These are phyloP conservation scores for Lepiota brunneoincarnata DNA, from an alignment of 768 basidiomycete genomes.

Conservation along the genomic window DNA sequence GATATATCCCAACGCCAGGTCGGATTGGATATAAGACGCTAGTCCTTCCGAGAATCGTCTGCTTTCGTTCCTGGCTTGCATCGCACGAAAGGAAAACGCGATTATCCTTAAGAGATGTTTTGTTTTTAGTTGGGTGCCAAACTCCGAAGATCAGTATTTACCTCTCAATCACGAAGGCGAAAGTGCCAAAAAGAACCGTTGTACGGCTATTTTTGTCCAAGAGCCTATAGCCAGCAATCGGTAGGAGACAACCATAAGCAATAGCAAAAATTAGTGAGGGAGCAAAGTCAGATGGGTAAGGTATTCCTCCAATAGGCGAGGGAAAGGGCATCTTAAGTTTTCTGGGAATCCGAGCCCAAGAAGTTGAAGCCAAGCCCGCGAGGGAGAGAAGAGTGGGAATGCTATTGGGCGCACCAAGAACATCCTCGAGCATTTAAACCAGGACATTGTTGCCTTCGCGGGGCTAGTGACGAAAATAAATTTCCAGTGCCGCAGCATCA, in stretches of 20 bases:
- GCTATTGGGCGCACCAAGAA: too few relatives aligned
- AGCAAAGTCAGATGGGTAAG: slow-evolving; percentile 29
- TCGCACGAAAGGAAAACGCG: slow-evolving; percentile 20
- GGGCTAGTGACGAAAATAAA: too few relatives aligned
- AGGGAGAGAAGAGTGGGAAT: not conserved
- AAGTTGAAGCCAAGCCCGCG: too few relatives aligned
- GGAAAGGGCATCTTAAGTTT: slow-evolving; percentile 23
- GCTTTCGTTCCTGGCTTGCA: slow-evolving; percentile 9
- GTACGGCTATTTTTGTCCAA: slow-evolving; percentile 26
- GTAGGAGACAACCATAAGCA: slow-evolving; percentile 29
- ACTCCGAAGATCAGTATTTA: slow-evolving; percentile 10
- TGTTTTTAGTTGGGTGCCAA: not conserved
- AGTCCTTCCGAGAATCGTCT: slow-evolving; percentile 12
- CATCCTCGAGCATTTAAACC: not conserved
- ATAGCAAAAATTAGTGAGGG: slow-evolving; percentile 34
- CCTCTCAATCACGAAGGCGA: slow-evolving; percentile 31
- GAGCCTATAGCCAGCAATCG: slow-evolving; percentile 27
- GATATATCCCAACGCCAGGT: slow-evolving; percentile 12
- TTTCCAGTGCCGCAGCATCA: too few relatives aligned
- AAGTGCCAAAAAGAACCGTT: slow-evolving; percentile 27
- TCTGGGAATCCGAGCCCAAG: not conserved
- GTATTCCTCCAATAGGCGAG: slow-evolving; percentile 33
- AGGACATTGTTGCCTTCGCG: too few relatives aligned
- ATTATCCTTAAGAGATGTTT: slow-evolving; percentile 15
- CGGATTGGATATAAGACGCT: slow-evolving; percentile 11